Conservation (phyloP, 495 filamentous ascomycete genomes). For the Penicillium atrosanguineum region DNA sequence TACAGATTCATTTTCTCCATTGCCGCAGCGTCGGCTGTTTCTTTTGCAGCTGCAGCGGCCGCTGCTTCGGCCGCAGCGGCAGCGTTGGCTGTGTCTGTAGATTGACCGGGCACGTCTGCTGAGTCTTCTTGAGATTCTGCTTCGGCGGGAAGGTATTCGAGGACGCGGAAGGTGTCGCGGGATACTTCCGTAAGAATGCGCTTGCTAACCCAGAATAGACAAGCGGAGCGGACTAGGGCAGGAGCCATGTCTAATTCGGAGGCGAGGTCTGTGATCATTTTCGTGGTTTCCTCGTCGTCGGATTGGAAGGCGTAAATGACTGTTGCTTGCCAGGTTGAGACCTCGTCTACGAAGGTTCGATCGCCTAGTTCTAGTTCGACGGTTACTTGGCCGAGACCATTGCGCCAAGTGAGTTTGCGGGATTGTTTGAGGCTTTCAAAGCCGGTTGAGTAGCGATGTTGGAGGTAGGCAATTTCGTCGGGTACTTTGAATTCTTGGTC, state of each 20-base stretch:
- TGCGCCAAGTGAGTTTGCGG: constrained; percentile 85
- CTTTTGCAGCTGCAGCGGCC: constrained; percentile 44
- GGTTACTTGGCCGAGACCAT: constrained; percentile 73
- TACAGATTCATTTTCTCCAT: constrained; percentile 81
- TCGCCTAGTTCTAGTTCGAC: constrained; percentile 84
- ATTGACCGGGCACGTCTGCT: constrained; percentile 4
- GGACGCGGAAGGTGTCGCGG: constrained; percentile 56
- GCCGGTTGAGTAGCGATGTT: constrained; percentile 67
- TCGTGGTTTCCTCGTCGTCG: constrained; percentile 34
- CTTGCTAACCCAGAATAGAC: constrained; percentile 82
- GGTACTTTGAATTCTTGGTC: constrained; percentile 76
- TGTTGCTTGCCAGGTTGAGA: constrained; percentile 83
- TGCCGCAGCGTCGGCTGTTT: constrained; percentile 48
- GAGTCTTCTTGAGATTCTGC: constrained; percentile 25
- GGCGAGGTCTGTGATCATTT: constrained; percentile 61
- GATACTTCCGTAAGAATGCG: constrained; percentile 64
- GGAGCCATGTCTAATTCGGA: constrained; percentile 71
- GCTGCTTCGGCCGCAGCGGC: constrained; percentile 52
- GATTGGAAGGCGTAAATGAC: constrained; percentile 83
- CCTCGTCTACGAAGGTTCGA: constrained; percentile 68
- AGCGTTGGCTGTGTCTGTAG: constrained; percentile 32
- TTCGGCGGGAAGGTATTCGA: constrained; percentile 59
- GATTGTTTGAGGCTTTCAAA: constrained; percentile 77
- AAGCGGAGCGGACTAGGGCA: constrained; percentile 68
- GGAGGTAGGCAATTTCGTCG: constrained; percentile 55